phyloP scores from a whole-genome alignment of 805 yeast species.

The Lipomyces japonicus region DNA sequence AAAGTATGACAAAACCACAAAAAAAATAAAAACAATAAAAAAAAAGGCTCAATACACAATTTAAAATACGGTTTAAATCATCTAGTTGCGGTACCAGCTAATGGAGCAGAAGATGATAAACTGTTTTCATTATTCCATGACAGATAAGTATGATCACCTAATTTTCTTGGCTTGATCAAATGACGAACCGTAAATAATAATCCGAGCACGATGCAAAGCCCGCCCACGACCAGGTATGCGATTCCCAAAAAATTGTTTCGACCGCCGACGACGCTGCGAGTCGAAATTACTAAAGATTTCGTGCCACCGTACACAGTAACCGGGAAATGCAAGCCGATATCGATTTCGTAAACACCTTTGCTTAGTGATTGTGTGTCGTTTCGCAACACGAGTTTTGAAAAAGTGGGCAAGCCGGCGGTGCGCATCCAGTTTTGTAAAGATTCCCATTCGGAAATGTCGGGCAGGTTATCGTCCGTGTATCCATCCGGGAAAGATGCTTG shows the following conservation, averaged over 20 bases:
- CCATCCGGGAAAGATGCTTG: conserved; percentile 73
- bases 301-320: conserved; percentile 83
- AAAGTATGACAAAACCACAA: too few relatives aligned
- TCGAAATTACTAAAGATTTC: conserved; percentile 74
- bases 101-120: too few relatives aligned
- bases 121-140: conserved; percentile 40
- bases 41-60: too few relatives aligned
- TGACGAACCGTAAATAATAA: conserved; percentile 75
- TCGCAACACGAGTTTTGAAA: conserved; percentile 75
- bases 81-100: too few relatives aligned
- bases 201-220: conserved; percentile 66
- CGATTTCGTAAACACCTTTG: conserved; percentile 67
- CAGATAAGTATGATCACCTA: conserved; percentile 75
- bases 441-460: conserved; percentile 72
- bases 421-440: conserved; percentile 97
- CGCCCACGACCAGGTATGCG: conserved; percentile 80
- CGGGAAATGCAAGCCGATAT: conserved; percentile 70
- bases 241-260: conserved; percentile 80
- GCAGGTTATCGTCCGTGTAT: conserved; percentile 75
- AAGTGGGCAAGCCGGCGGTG: conserved; percentile 88
- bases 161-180: conserved; percentile 73
- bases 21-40: too few relatives aligned
- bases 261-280: conserved; percentile 83
- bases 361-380: conserved; percentile 56
- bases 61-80: too few relatives aligned